Evolutionary conservation across 805 yeast genomes (phyloP), one percentile per base, ranked within the genome.

Genomic region (Dipodascus geniculatus): DNA sequence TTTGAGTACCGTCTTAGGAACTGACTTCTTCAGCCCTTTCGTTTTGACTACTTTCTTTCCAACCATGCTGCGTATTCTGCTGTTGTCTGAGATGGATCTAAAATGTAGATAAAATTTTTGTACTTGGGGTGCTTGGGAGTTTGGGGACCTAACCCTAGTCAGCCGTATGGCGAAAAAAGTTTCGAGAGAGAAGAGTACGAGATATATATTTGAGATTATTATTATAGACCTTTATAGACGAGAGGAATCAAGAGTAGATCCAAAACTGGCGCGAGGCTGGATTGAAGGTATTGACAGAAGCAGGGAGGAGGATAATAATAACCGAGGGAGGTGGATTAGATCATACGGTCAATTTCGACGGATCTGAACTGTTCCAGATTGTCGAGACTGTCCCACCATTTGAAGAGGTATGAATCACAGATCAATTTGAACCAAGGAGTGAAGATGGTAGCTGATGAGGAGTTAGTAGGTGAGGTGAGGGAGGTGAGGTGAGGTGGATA

Each of bases 361-460:
- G 77, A 78, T 53, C 69, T 67, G 60, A 69, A 71, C 44, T 77
- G 80, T 48, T 71, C 65, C 58, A 87, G 73, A 57, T 76, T 71
- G 64, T 79, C 82, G 57, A 90, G 73, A 56, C 80, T 75, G 23
- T 76, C 79, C 99, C 99, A 93, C 99, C 99, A 93, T 58, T 85
- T 75, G 72, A 86, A 93, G 64, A 93, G 74, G 64, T 87, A 87
- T 49, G 86, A 80, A 66, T 93, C 90, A 68, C 99, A 93, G 61
- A 93, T 93, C 59, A 93, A 78, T 70, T 87, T 88, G 74, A 93
- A 93, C 99, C 99, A 93, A 3, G 99, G 99, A 3, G 99, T 93
- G 71, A 93, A 93, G 6, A 38, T n/a, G 44, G 17, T 38, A 17
- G 44, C 44, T 38, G 14, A n/a, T n/a, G n/a, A 14, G 14, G 14